phyloP scores from a whole-genome alignment of 495 filamentous ascomycete genomes.

The Hypoxylon cercidicola region DNA sequence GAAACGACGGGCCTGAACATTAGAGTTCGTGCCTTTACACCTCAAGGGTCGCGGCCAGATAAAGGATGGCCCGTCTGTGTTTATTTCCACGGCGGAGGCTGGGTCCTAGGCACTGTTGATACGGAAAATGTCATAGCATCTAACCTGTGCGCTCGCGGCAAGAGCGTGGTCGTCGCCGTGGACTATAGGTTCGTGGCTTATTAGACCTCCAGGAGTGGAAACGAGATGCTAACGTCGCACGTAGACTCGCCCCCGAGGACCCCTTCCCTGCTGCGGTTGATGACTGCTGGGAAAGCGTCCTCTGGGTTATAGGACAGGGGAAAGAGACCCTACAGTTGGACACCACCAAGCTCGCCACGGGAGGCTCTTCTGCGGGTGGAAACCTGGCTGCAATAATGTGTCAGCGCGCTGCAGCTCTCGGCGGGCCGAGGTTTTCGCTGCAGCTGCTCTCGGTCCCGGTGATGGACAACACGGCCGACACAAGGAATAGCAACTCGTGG shows the following conservation, averaged over 20 bases:
- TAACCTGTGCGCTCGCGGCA: conserved; percentile 61
- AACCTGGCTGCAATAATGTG: conserved; percentile 66
- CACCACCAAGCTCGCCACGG: conserved; percentile 59
- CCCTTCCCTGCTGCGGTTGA: conserved; percentile 67
- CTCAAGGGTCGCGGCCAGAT: conserved; percentile 52
- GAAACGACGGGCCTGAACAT: conserved; percentile 62
- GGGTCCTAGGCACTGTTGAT: conserved; percentile 68
- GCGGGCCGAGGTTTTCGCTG: conserved; percentile 51
- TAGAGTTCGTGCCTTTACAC: conserved; percentile 60
- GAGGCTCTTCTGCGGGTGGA: conserved; percentile 66
- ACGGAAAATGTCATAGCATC: conserved; percentile 69
- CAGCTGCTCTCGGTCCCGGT: conserved; percentile 69
- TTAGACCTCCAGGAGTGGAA: background rate
- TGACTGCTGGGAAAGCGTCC: conserved; percentile 66
- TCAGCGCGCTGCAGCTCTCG: conserved; percentile 60
- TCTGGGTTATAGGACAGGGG: conserved; percentile 61
- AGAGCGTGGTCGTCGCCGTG: conserved; percentile 64
- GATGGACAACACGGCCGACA: conserved; percentile 64
- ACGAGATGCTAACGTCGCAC: background rate
- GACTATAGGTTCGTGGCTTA: conserved; percentile 62
- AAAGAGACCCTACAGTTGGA: conserved; percentile 55
- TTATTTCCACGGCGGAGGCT: conserved; percentile 69
- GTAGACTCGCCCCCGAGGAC: conserved; percentile 64
- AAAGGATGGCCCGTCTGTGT: conserved; percentile 66
- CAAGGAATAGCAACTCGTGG: conserved; percentile 59